Base-by-base conservation (phyloP, 345 rosid genomes). In the Conringia planisiliqua region DNA sequence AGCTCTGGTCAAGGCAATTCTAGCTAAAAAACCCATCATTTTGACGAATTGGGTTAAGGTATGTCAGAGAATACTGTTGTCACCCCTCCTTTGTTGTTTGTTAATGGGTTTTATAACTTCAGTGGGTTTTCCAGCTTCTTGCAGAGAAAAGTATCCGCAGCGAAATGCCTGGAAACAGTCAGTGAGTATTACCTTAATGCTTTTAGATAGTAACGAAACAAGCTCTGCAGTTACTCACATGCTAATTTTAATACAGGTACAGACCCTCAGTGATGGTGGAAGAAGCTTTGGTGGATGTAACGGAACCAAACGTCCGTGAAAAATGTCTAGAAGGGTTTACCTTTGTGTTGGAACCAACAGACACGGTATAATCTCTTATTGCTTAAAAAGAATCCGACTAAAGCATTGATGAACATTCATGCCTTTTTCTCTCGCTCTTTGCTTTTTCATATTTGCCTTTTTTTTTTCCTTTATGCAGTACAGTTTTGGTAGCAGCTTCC, bases 1-100 rank as follows among this genome's bases (percentile, higher is more conserved):
- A 61, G 83, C 82, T 70, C 46, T 92, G 18, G 62, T 91, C 62
- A 84, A 90, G 78, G 97, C 90, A 66, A 32, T 88, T 13, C 75
- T 89, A 71, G 78, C 87, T 38, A 85, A 80, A 78, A 91, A 90
- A 75, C 82, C 87, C 36, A 56, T 94, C 38, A 74, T 84, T 64
- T 78, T 74, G 47, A 55, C 47, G 33, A 81, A 83, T 59, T 94
- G 97, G 97, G 85, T 85, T 70, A 86, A 87, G 91, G 98, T 92
- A 85, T 55, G 61, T 32, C 50, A 44, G 66, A 43, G 10, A 55
- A 11, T 77, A 51, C 35, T 16, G 1, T 62, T 73, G 7, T 42
- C 29, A 66, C 6, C 4, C 35, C 20, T 59, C n/a, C 4, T 32
- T 26, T 66, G 64, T 32, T 60, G 47, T 22, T 69, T 61, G 50